These are phyloP conservation scores for Saxophila tyrrhenica DNA, from an alignment of 495 filamentous ascomycete species.

Conservation along the genomic window DNA sequence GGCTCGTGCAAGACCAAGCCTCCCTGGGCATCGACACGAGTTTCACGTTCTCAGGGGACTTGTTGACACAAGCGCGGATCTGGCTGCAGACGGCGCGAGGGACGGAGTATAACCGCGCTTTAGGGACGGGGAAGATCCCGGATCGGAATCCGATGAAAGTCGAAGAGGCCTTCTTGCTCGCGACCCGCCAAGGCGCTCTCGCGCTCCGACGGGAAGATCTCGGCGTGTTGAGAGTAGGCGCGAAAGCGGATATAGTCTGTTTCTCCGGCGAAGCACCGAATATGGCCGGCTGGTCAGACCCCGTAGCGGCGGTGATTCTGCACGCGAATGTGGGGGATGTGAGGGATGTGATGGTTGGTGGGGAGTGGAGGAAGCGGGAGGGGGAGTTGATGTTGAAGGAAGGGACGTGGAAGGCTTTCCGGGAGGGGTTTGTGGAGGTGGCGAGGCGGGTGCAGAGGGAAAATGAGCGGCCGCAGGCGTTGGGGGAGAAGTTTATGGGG, in stretches of 20 bases:
- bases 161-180: constrained; percentile 40
- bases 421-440: background rate
- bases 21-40: constrained; percentile 38
- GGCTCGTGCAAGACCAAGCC: constrained; percentile 34
- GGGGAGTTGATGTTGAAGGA: constrained; percentile 3
- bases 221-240: constrained; percentile 34
- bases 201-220: constrained; percentile 37
- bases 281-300: constrained; percentile 40
- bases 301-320: constrained; percentile 41
- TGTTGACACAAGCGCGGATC: constrained; percentile 34
- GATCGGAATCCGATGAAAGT: constrained; percentile 33
- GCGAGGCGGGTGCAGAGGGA: background rate
- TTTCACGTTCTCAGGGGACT: constrained; percentile 34
- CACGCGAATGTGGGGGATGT: constrained; percentile 40
- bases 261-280: constrained; percentile 36
- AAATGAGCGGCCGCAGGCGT: background rate
- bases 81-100: constrained; percentile 31
- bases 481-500: background rate
- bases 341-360: constrained; percentile 37
- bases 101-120: constrained; percentile 25
- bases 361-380: constrained; percentile 24
- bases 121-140: constrained; percentile 30
- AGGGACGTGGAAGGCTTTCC: background rate
- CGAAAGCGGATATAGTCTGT: constrained; percentile 40
- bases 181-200: constrained; percentile 36